phyloP scores from a whole-genome alignment of 331 rosid genomes.

The Cydonia oblonga region DNA sequence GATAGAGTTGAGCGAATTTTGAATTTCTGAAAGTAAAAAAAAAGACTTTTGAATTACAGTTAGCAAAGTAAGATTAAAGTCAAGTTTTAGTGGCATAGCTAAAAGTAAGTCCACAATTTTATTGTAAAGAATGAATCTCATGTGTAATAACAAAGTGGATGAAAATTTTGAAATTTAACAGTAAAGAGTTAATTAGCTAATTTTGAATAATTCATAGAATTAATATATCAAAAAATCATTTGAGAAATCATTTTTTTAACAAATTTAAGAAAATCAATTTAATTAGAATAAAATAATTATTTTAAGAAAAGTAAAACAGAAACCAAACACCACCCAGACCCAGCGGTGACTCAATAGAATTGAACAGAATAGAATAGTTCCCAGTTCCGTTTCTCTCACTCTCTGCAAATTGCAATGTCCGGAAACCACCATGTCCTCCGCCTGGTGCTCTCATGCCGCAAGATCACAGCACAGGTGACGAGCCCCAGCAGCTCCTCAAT shows the following conservation, averaged over 20 bases:
- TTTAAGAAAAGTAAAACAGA: not conserved
- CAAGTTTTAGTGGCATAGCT: accelerated
- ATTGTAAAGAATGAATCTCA: too few species aligned
- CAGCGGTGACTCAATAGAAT: not conserved
- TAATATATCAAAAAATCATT: too few species aligned
- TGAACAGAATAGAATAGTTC: not conserved
- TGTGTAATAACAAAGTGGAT: too few species aligned
- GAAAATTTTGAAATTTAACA: too few species aligned
- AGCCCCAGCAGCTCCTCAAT: conserved; percentile 40
- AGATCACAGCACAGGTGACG: conserved; percentile 55
- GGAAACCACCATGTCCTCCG: conserved; percentile 34
- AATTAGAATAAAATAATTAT: too few species aligned
- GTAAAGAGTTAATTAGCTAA: too few species aligned
- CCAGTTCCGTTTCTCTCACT: not conserved
- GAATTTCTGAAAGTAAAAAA: accelerated
- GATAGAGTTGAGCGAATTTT: too few species aligned
- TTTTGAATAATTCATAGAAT: too few species aligned
- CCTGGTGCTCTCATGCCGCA: conserved; percentile 47
- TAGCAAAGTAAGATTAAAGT: accelerated
- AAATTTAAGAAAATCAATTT: too few species aligned
- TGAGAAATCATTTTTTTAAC: too few species aligned
- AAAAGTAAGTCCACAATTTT: too few species aligned
- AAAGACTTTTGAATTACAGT: accelerated
- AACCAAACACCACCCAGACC: not conserved
- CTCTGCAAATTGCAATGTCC: not conserved